Evolutionary conservation across 495 filamentous ascomycete genomes (phyloP), one percentile per base, ranked within the genome.

Genomic region (Chaetomidium leptoderma): DNA sequence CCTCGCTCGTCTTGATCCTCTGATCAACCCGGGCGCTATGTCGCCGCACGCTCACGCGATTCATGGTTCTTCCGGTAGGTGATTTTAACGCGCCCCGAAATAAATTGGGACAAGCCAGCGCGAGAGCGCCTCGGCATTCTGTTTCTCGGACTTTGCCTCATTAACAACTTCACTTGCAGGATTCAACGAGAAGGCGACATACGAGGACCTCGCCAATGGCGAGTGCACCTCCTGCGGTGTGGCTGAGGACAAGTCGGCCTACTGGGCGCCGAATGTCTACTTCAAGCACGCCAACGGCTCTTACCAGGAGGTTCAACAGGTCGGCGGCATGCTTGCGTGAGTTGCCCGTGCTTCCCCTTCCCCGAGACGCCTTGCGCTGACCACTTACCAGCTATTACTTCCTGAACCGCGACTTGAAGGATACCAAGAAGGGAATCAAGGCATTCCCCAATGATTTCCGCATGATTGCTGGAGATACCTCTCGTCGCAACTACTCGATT

Each of bases 381-480:
- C 10, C 2, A 14, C 46, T 56, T 16, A 16, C 17, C 45, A 68
- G 86, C 3, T 95, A 95, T 72, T 93, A 95, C 64, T 79, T 90
- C 32, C 76, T 88, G 0, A 81, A 83, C 62, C 72, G 76, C 10
- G 77, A 76, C 39, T 54, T 60, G 19, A 72, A 71, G 57, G 67
- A 78, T 29, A 66, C 83, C 3, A 78, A 84, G 24, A 40, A 29
- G 4, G 32, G 30, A 3, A 76, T 96, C 62, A 78, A 77, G 29
- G 86, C 90, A 0, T 96, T 95, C 74, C 92, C 92, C 0, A 63
- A 77, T 1, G 78, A 80, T 43, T 95, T 97, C 76, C 82, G 84
- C 43, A 93, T 96, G 89, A 75, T 97, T 57, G 87, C 92, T 50
- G 92, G 92, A 17, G 83, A 92, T 69, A 76, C 66, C 49, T 67